Evolutionary conservation across 2,329 filamentous ascomycete species (phyloP), one percentile per base, ranked within the genome.

Genomic region (Bipolaris victoriae): DNA sequence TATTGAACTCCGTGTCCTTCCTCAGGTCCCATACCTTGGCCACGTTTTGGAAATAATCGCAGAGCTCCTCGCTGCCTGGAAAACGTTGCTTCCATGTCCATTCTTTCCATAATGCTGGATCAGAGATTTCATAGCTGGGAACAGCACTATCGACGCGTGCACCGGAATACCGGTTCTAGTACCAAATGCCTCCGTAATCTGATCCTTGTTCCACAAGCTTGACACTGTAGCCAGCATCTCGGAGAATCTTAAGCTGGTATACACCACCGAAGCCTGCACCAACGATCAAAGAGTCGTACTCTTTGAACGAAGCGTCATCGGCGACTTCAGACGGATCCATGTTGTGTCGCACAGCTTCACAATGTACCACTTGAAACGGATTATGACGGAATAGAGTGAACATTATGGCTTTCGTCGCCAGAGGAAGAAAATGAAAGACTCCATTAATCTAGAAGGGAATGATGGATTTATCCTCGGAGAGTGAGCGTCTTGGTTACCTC

Each of bases 1-100:
- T 78, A 10, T 79, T 67, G 65, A 82, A 85, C 9, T 55, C 29
- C 0, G 61, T 64, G 41, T 71, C 65, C 33, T 64, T 66, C 7
- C 62, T 53, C 29, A 71, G 29, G 24, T 66, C 63, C 62, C 62
- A 65, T 5, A 35, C 62, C n/a, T 65, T 39, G 1, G 57, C 67
- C 3, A 68, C 63, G 55, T 66, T 41, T 3, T 47, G 45, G 47
- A 72, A 68, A 24, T 71, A 71, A 10, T 29, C 33, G 5, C 58
- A 60, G 6, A 72, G 24, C 37, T 72, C 68, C 2, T 48, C 50
- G 29, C 63, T 49, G 1, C 56, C 64, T 5, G 68, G 65, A 40
- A 65, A 71, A n/a, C 64, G 52, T 45, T 69, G 50, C 24, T 50
- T 61, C 60, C 58, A 69, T 1, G 33, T 58, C 61, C 66, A 72